These are phyloP conservation scores for Conringia planisiliqua DNA, from an alignment of 345 rosid species.

Conservation along the genomic window DNA sequence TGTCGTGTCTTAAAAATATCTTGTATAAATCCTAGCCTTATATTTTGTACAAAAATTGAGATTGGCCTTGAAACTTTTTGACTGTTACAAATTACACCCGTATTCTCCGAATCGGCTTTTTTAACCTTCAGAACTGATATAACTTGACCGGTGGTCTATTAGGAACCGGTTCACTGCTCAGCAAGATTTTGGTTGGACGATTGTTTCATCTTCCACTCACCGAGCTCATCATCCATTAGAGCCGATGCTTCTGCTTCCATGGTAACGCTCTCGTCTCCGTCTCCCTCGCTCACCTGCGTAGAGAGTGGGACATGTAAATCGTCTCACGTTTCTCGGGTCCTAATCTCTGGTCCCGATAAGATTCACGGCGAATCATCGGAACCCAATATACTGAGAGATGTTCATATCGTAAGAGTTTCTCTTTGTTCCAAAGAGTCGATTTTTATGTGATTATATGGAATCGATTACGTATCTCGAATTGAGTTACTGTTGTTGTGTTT, in stretches of 20 bases:
- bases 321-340: constrained; percentile 48
- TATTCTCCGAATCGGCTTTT: background rate
- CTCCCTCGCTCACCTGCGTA: constrained; percentile 50
- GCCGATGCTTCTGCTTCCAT: constrained; percentile 18
- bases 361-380: constrained; percentile 29
- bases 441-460: background rate
- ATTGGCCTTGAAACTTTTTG: background rate
- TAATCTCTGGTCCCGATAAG: constrained; percentile 33
- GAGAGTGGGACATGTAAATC: constrained; percentile 45
- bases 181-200: background rate
- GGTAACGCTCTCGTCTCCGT: constrained; percentile 67
- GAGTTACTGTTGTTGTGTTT: background rate
- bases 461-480: background rate
- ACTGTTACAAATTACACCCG: background rate
- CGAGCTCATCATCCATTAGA: constrained; percentile 11
- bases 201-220: constrained; percentile 7
- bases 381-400: constrained; percentile 48
- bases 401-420: constrained; percentile 66
- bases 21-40: background rate
- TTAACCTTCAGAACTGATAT: no score
- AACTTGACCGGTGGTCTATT: constrained; percentile 15
- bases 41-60: background rate
- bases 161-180: background rate
- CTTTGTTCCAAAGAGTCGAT: background rate
- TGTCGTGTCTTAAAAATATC: background rate